Conservation (phyloP, 495 filamentous ascomycete genomes). For the Aspergillus nidulans region DNA sequence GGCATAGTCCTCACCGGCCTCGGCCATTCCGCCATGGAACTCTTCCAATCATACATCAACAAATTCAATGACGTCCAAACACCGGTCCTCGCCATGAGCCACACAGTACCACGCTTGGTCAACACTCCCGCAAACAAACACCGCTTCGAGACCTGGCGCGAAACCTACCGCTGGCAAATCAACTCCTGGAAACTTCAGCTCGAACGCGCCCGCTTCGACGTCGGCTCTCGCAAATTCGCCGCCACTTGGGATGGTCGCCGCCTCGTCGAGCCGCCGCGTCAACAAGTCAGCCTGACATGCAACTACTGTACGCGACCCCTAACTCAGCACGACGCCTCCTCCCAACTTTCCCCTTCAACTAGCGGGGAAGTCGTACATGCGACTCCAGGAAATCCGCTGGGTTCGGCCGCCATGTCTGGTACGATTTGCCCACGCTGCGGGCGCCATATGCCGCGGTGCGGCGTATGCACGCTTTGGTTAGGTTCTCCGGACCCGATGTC, state of each 20-base stretch:
- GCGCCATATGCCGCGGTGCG: slow-evolving; percentile 82
- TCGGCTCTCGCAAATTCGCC: slow-evolving; percentile 58
- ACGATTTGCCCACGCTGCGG: slow-evolving; percentile 80
- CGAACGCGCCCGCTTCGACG: slow-evolving; percentile 58
- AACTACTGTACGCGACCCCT: slow-evolving; percentile 68
- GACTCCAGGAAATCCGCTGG: slow-evolving; percentile 36
- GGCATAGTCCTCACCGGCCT: slow-evolving; percentile 87
- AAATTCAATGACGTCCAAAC: slow-evolving; percentile 89
- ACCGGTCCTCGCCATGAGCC: slow-evolving; percentile 75
- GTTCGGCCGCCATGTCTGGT: slow-evolving; percentile 37
- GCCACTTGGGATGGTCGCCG: slow-evolving; percentile 56
- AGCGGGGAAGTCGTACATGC: slow-evolving; percentile 34
- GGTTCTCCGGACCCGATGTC: slow-evolving; percentile 70
- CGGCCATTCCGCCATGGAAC: slow-evolving; percentile 66
- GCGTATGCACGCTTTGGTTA: slow-evolving; percentile 79
- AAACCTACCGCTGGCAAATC: slow-evolving; percentile 74
- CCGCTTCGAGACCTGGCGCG: slow-evolving; percentile 74
- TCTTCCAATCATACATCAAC: slow-evolving; percentile 82
- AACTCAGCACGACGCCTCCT: slow-evolving; percentile 40
- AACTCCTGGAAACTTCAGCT: slow-evolving; percentile 67
- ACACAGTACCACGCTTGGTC: slow-evolving; percentile 77
- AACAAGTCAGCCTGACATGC: slow-evolving; percentile 80
- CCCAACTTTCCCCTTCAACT: slow-evolving; percentile 29
- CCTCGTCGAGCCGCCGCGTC: slow-evolving; percentile 58
- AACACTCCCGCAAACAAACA: slow-evolving; percentile 50